Evolutionary conservation across 2,329 filamentous ascomycete species (phyloP).

Genomic region (Aspergillus brunneoviolaceus): DNA sequence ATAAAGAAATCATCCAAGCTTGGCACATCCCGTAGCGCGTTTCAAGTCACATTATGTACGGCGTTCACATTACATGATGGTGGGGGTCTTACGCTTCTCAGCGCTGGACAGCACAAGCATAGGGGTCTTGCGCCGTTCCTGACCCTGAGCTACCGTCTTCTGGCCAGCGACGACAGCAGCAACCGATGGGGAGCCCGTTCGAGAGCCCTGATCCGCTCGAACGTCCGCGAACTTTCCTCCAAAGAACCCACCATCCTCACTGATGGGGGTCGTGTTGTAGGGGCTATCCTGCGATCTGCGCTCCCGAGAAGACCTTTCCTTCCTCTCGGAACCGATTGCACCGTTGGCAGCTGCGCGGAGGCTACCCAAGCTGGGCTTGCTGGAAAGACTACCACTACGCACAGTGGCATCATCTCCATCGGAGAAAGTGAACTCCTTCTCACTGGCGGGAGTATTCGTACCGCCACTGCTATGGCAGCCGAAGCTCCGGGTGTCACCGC

Average conservation of each 20-base stretch:
- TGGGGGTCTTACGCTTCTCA: conserved; percentile 80
- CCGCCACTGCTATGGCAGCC: conserved; percentile 64
- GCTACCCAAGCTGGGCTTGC: conserved; percentile 71
- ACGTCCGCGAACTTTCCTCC: conserved; percentile 57
- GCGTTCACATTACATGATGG: conserved; percentile 51
- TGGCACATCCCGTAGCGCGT: conserved; percentile 23
- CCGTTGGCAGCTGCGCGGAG: conserved; percentile 76
- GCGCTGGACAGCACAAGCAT: conserved; percentile 84
- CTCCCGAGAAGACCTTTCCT: conserved; percentile 64
- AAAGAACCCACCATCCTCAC: conserved; percentile 57
- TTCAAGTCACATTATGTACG: conserved; percentile 37
- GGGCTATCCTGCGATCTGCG: conserved; percentile 53
- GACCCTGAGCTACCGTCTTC: conserved; percentile 56
- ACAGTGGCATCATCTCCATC: conserved; percentile 72
- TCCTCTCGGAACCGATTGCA: conserved; percentile 84
- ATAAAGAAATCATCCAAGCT: conserved; percentile 27
- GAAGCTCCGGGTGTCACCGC: conserved; percentile 67
- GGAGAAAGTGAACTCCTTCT: conserved; percentile 68
- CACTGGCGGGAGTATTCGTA: conserved; percentile 86
- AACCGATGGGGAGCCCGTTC: conserved; percentile 36
- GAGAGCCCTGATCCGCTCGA: conserved; percentile 38
- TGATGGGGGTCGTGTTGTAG: conserved; percentile 63
- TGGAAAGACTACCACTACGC: conserved; percentile 78
- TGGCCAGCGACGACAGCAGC: conserved; percentile 48
- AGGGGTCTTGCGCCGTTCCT: conserved; percentile 73